A percentile compares a stretch with the other conserved stretches of the same genome.
phyloP scores from a whole-genome alignment of 352 stramenopile genomes.

The Globisporangium perplexum region DNA sequence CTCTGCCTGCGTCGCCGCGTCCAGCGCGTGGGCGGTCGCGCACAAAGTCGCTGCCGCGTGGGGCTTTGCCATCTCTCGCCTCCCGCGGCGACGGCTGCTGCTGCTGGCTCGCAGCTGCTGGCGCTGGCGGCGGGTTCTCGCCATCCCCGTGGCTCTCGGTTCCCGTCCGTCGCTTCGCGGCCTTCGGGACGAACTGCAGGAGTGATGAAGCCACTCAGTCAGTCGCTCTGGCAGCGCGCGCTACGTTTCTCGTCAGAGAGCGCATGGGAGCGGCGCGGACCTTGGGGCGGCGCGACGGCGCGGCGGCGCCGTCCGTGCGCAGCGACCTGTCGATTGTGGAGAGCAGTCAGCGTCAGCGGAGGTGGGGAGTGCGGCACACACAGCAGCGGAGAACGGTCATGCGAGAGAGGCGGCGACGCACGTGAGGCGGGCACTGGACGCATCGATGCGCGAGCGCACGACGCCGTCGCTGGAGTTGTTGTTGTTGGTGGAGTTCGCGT shows the following conservation, averaged over 20 bases:
- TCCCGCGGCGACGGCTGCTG: constrained; percentile 7
- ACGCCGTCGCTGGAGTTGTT: constrained; percentile 36
- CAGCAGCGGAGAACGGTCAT: not conserved
- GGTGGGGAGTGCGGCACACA: not conserved
- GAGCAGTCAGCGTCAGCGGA: not conserved
- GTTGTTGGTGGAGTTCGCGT: not conserved
- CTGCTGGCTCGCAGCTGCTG: not conserved
- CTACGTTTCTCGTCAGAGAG: too few relatives aligned
- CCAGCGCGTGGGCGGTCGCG: constrained; percentile 22
- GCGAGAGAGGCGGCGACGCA: constrained; percentile 18
- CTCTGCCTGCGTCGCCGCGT: constrained; percentile 18
- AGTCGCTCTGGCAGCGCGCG: too few relatives aligned
- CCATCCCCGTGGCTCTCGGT: constrained; percentile 20
- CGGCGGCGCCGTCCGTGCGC: constrained; percentile 28
- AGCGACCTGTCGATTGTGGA: constrained; percentile 35
- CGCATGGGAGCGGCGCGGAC: constrained; percentile 3
- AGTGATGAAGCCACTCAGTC: not conserved
- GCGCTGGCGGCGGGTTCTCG: not conserved
- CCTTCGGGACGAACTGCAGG: constrained; percentile 71
- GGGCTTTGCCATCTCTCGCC: constrained; percentile 22
- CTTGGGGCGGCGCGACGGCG: constrained; percentile 48
- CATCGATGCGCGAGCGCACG: constrained; percentile 61
- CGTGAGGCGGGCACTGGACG: constrained; percentile 61
- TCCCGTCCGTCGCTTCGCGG: constrained; percentile 42
- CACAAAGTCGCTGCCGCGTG: constrained; percentile 34